These are phyloP conservation scores for Colletotrichum chrysophilum DNA, from an alignment of 2,329 filamentous ascomycete species.

Conservation along the genomic window DNA sequence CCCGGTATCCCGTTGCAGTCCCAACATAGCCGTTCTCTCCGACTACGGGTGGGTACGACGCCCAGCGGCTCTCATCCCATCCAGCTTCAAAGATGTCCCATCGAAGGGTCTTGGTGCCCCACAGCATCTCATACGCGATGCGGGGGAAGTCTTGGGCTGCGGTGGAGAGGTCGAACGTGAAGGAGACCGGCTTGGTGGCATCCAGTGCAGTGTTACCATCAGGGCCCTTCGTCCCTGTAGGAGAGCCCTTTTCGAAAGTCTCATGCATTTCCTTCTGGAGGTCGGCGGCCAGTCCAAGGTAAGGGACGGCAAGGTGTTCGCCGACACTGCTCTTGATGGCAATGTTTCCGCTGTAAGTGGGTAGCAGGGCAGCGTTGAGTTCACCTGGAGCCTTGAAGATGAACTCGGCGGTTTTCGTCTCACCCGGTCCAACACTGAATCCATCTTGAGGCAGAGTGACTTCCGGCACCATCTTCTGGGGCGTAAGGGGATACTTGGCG, in stretches of 20 bases:
- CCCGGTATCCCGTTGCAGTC: background rate
- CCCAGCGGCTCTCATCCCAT: conserved; percentile 46
- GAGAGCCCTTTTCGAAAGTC: background rate
- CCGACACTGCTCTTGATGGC: conserved; percentile 32
- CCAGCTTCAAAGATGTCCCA: conserved; percentile 42
- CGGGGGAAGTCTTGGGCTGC: conserved; percentile 28
- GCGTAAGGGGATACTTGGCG: background rate
- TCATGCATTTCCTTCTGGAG: background rate
- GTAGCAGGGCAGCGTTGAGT: conserved; percentile 27
- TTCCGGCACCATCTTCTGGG: background rate
- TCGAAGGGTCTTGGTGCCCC: conserved; percentile 25
- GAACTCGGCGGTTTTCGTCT: conserved; percentile 2
- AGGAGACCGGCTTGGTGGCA: background rate
- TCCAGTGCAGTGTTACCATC: background rate
- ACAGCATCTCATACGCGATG: conserved; percentile 25
- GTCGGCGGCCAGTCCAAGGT: conserved; percentile 24
- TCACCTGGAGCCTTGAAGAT: background rate
- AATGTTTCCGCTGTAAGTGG: conserved; percentile 39
- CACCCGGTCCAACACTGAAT: background rate
- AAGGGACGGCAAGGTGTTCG: conserved; percentile 37
- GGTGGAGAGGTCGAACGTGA: conserved; percentile 28
- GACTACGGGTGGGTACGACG: conserved; percentile 39
- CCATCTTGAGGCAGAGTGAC: background rate
- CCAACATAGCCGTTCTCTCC: conserved; percentile 44
- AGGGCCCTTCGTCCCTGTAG: conserved; percentile 6